These are phyloP conservation scores for Lachancea mirantina DNA, from an alignment of 805 yeast species.

Conservation along the genomic window DNA sequence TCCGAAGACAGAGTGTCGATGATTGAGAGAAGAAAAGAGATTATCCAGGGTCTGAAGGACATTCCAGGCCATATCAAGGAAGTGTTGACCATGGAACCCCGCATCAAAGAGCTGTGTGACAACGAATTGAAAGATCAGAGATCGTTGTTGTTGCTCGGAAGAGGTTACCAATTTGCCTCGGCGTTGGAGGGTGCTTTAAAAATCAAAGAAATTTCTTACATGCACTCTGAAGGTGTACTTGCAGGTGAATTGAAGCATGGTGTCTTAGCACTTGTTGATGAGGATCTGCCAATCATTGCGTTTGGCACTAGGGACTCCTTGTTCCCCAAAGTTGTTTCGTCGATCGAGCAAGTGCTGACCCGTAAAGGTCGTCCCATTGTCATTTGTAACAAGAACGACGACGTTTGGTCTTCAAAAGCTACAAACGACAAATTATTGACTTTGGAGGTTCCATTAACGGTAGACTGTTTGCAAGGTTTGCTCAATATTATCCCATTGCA, in stretches of 20 bases:
- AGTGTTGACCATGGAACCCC: slow-evolving; percentile 65
- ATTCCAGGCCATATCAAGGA: slow-evolving; percentile 81
- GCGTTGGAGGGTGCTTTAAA: slow-evolving; percentile 98
- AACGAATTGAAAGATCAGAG: slow-evolving; percentile 69
- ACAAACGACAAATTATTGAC: slow-evolving; percentile 45
- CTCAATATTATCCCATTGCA: slow-evolving; percentile 92
- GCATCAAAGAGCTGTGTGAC: slow-evolving; percentile 70
- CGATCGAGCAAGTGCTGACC: slow-evolving; percentile 93
- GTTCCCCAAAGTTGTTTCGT: slow-evolving; percentile 92
- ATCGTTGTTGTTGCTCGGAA: slow-evolving; percentile 84
- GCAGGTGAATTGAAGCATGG: slow-evolving; percentile 99
- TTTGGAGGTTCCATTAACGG: slow-evolving; percentile 89
- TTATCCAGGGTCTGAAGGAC: slow-evolving; percentile 74
- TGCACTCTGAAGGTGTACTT: slow-evolving; percentile 98
- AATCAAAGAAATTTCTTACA: slow-evolving; percentile 95
- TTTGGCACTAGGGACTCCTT: slow-evolving; percentile 94
- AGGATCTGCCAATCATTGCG: slow-evolving; percentile 85
- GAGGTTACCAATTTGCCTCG: slow-evolving; percentile 96
- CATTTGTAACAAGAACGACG: slow-evolving; percentile 78
- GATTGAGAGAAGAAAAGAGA: slow-evolving; percentile 68
- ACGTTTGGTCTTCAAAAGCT: slow-evolving; percentile 43
- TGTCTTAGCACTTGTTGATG: slow-evolving; percentile 93
- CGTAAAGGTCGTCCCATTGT: slow-evolving; percentile 96
- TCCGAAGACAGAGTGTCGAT: slow-evolving; percentile 85
- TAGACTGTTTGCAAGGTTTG: slow-evolving; percentile 95